Conservation (phyloP, 805 yeast genomes). For the Jamesozyma gamospora region DNA sequence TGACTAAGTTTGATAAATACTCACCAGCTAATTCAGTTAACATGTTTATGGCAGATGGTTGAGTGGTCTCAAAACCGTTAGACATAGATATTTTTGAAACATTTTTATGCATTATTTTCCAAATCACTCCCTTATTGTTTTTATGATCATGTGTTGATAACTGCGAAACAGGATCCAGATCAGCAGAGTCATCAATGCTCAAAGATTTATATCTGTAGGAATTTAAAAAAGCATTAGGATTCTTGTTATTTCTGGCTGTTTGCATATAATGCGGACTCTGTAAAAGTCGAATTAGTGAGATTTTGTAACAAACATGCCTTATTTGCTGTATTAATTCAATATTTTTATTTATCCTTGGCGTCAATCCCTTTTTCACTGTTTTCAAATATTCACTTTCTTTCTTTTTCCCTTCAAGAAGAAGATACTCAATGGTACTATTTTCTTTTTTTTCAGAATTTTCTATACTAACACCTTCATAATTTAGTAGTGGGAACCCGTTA, state of each 20-base stretch:
- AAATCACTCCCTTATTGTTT: constrained; percentile 50
- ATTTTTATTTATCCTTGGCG: constrained; percentile 51
- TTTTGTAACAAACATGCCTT: constrained; percentile 78
- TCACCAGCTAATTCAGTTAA: constrained; percentile 77
- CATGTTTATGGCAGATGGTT: constrained; percentile 65
- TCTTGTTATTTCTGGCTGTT: constrained; percentile 8
- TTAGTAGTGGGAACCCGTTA: constrained; percentile 67
- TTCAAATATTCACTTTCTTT: constrained; percentile 29
- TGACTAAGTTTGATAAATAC: constrained; percentile 64
- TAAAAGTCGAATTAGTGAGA: constrained; percentile 79
- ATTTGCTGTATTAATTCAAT: constrained; percentile 78
- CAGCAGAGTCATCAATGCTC: constrained; percentile 47
- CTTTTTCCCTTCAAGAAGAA: constrained; percentile 30
- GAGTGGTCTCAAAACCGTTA: constrained; percentile 81
- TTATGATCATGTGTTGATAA: constrained; percentile 55
- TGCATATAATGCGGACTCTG: constrained; percentile 36
- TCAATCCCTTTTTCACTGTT: constrained; percentile 45
- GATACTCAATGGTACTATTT: constrained; percentile 33
- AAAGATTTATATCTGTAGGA: constrained; percentile 28
- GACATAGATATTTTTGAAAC: constrained; percentile 80
- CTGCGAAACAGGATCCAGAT: constrained; percentile 76
- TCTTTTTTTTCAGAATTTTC: constrained; percentile 39
- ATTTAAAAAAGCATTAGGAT: constrained; percentile 13
- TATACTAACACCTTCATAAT: constrained; percentile 42
- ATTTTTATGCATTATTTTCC: constrained; percentile 54